Evolutionary conservation across 1,284 basidiomycete species (phyloP), one percentile per base, ranked within the genome.

Genomic region (Gymnopus androsaceus): DNA sequence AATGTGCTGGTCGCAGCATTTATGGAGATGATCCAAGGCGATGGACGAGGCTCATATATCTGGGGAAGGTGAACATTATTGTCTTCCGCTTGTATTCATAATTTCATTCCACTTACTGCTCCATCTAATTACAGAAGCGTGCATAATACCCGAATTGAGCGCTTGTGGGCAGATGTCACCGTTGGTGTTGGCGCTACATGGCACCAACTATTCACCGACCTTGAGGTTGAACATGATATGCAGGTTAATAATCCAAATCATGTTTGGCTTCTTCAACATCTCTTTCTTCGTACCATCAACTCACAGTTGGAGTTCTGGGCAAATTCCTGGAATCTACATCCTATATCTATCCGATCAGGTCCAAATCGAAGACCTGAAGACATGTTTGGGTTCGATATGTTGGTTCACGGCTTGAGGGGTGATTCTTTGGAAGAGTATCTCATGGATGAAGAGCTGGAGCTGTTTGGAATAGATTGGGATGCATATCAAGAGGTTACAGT

Each of bases 21-120:
- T 3, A 67, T 69, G 65, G 63, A 66, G 34, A 30, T 51, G 15
- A 27, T 46, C 7, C 41, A 57, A 14, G 66, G 64, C 14, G 25
- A 21, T 0, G 37, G 45, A 12, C 31, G 64, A 1, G 65, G 65
- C 2, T 63, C 65, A 2, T 69, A 67, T 50, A 67, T 69, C 23
- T 66, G 60, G 59, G 67, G 67, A 1, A 42, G 58, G 61, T 68
- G 41, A 38, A 34, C 27, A 21, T 3, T 14, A 21, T 17, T n/a
- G 17, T n/a, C n/a, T n/a, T 14, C 14, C 7, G 8, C 15, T 14
- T 27, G 19, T 9, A 21, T 37, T 40, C 17, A n/a, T n/a, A 23
- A n/a, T n/a, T n/a, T n/a, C n/a, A n/a, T n/a, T 7, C 27, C 7
- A 12, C 23, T 21, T 23, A 45, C 7, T n/a, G 14, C 11, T 3